Percentiles rank a stretch among this genome's conserved stretches.
These are phyloP conservation scores for Lophium mytilinum DNA, from an alignment of 495 filamentous ascomycete genomes.

Conservation along the genomic window DNA sequence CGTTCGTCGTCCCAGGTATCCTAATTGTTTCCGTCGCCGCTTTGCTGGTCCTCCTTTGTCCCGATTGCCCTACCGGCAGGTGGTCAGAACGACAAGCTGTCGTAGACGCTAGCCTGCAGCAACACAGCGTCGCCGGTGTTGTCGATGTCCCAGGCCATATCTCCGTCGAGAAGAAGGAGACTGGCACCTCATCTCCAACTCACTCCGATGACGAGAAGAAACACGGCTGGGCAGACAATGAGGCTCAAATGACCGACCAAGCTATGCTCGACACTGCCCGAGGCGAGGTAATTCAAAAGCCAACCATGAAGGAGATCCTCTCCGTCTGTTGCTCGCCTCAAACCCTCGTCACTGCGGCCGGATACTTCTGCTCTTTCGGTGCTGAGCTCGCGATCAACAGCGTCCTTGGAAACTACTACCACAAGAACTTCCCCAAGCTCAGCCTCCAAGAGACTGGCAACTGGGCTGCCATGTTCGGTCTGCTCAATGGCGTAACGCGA, in stretches of 20 bases:
- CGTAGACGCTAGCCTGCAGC: slow-evolving; percentile 26
- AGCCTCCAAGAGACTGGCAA: slow-evolving; percentile 27
- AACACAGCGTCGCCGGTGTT: slow-evolving; percentile 23
- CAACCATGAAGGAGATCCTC: slow-evolving; percentile 24
- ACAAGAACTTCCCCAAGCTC: slow-evolving; percentile 27
- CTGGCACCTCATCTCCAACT: slow-evolving; percentile 4
- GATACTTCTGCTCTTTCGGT: slow-evolving; percentile 37
- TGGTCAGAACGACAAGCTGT: slow-evolving; percentile 30
- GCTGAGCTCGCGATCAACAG: slow-evolving; percentile 33
- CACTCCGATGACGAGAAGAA: slow-evolving; percentile 28
- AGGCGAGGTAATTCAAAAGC: slow-evolving; percentile 34
- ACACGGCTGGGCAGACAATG: slow-evolving; percentile 27
- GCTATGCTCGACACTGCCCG: slow-evolving; percentile 29
- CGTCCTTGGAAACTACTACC: slow-evolving; percentile 34
- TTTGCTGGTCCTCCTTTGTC: slow-evolving; percentile 27
- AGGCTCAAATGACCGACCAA: slow-evolving; percentile 26
- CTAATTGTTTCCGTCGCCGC: slow-evolving; percentile 30
- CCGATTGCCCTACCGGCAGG: slow-evolving; percentile 32
- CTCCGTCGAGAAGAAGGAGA: slow-evolving; percentile 13
- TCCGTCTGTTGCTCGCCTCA: slow-evolving; percentile 26
- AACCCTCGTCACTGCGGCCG: slow-evolving; percentile 28
- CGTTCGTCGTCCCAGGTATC: slow-evolving; percentile 34
- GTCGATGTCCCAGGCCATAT: slow-evolving; percentile 28
- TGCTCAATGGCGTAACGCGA: slow-evolving; percentile 31
- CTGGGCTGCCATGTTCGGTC: slow-evolving; percentile 37